Conservation (phyloP, 2,329 filamentous ascomycete species). For the Pseudocercospora eumusae region DNA sequence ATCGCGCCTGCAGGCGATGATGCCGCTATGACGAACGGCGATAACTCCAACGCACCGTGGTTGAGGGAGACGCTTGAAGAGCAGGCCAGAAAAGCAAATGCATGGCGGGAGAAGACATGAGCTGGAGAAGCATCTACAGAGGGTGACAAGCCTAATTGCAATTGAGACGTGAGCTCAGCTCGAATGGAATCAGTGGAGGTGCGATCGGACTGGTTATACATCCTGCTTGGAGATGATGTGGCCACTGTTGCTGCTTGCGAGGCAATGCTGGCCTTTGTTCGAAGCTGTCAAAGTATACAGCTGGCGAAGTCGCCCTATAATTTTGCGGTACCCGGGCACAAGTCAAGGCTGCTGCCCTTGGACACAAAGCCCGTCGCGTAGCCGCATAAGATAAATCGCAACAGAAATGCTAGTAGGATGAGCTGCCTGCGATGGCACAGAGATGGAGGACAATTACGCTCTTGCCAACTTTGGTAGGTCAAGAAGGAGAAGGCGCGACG, state of each 20-base stretch:
- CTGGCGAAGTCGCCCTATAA: not conserved
- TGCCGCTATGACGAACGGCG: conserved; percentile 44
- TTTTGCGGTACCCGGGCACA: not conserved
- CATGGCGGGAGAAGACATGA: conserved; percentile 42
- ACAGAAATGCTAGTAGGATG: not conserved
- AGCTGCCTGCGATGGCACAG: not conserved
- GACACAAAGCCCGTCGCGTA: not conserved
- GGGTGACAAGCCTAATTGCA: not conserved
- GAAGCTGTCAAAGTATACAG: not conserved
- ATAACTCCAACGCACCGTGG: conserved; percentile 40
- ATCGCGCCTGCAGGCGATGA: conserved; percentile 43
- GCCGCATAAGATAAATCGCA: not conserved
- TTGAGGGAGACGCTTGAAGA: conserved; percentile 44
- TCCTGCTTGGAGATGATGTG: not conserved
- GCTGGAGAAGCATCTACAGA: not conserved
- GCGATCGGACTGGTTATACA: too few species aligned
- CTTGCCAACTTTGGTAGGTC: not conserved
- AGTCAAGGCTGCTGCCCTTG: not conserved
- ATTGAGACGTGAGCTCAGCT: not conserved
- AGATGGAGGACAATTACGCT: not conserved
- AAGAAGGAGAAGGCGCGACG: not conserved
- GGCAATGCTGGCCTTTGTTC: not conserved
- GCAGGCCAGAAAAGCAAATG: conserved; percentile 45
- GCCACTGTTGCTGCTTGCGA: not conserved
- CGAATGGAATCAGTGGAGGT: not conserved